Evolutionary conservation across 805 yeast genomes (phyloP), one percentile per base, ranked within the genome.

Genomic region (Ogataea minuta): DNA sequence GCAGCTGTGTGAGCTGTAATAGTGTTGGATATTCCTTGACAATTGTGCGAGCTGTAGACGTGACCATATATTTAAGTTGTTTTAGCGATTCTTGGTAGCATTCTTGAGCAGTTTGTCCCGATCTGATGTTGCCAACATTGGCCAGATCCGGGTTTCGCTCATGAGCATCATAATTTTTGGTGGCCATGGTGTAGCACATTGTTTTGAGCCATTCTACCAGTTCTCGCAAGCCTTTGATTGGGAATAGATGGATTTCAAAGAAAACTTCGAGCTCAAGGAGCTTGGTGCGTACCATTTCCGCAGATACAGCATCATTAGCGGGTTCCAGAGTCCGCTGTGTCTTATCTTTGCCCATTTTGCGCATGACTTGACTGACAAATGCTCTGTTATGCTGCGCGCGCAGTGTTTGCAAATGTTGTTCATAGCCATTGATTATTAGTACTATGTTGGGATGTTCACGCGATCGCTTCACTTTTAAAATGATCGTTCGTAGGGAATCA

Each of bases 31-130:
- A 72, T 28, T 60, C 62, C 11, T 62, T 52, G 21, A 63, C 59
- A 2, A 81, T 60, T 14, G 68, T 63, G 31, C 71, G 70, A 0
- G 80, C 74, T 38, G 71, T 72, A 2, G 69, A 54, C 8, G 67
- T 70, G 2, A 84, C 79, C 71, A 83, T 70, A 46, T 70, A 64
- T 39, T 76, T 77, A 46, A 84, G 70, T 41, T 81, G 81, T 36
- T 72, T 68, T 19, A 83, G 46, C 39, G 79, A 68, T 46, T 73
- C 72, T 4, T 68, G 46, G 48, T 68, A 73, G 0, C 79, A 70
- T 29, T 74, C 75, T 16, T 60, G 59, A 3, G 63, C 49, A 48
- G 71, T 73, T 9, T 64, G 59, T 0, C 84, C 84, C 5, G 84
- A 77, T 51, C 67, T 72, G 9, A 80, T 70, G 2, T 58, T 63